Evolutionary conservation across 352 stramenopile genomes (phyloP).

Genomic region (Globisporangium orthogonon): DNA sequence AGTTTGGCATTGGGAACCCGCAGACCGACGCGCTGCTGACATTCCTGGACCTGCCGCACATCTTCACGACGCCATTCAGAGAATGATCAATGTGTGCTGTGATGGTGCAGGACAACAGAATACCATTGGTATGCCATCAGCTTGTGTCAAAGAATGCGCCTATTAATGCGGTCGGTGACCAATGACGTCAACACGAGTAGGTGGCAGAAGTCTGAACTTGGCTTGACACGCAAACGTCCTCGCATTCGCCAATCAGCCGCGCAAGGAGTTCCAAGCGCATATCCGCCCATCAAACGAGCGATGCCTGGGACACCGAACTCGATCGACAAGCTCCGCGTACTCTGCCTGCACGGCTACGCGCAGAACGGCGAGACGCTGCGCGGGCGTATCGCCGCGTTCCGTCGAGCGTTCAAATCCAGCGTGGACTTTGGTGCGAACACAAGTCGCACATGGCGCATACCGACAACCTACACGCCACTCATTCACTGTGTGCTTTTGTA

Average conservation of each 20-base stretch:
- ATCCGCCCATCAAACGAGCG: no score
- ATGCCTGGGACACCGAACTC: no score
- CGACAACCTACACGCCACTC: not conserved
- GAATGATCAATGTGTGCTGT: not conserved
- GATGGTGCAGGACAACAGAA: no score
- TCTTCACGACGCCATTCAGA: constrained; percentile 36
- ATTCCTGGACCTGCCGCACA: constrained; percentile 66
- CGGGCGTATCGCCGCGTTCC: constrained; percentile 63
- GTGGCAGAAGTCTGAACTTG: constrained; percentile 5
- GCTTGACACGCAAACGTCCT: constrained; percentile 1
- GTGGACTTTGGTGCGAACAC: constrained; percentile 67
- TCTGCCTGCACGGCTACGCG: constrained; percentile 84
- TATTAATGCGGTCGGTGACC: not conserved
- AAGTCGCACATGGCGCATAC: not conserved
- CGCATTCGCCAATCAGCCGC: not conserved
- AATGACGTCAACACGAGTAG: not conserved
- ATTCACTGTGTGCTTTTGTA: constrained; percentile 14
- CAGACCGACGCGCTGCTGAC: constrained; percentile 82
- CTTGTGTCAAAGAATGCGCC: no score
- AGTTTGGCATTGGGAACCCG: constrained; percentile 54
- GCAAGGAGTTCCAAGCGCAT: not conserved
- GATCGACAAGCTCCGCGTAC: constrained; percentile 54
- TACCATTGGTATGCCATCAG: not conserved
- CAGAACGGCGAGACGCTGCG: constrained; percentile 72
- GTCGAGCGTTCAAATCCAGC: constrained; percentile 66